Evolutionary conservation across 345 rosid species (phyloP).

Genomic region (Melaleuca quinquenervia): DNA sequence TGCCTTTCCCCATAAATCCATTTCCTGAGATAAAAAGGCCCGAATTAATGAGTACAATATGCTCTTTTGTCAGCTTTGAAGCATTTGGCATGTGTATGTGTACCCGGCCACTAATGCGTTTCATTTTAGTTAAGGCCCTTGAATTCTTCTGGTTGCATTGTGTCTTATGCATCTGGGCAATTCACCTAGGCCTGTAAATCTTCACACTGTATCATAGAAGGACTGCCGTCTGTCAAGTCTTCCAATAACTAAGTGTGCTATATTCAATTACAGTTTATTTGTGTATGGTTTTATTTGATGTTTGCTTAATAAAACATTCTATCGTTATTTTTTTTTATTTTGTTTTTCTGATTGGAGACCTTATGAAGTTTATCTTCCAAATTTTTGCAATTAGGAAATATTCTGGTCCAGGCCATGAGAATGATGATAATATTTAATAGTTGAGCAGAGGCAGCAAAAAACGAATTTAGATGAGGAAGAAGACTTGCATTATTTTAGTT

Average conservation of each 20-base stretch:
- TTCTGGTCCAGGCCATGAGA: background rate
- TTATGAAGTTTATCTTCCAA: background rate
- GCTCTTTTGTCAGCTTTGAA: background rate
- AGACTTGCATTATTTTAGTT: background rate
- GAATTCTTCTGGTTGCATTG: background rate
- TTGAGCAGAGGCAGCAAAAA: background rate
- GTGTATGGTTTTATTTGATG: background rate
- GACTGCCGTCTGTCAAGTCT: background rate
- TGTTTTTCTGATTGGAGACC: background rate
- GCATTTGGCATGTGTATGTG: background rate
- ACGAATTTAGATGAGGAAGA: background rate
- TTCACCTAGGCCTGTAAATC: background rate
- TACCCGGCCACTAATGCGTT: too few relatives aligned
- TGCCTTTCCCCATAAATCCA: background rate
- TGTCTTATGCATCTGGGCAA: background rate
- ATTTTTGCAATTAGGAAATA: background rate
- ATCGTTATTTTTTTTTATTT: too few relatives aligned
- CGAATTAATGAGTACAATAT: background rate
- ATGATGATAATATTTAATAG: background rate
- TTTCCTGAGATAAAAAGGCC: background rate
- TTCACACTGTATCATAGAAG: background rate
- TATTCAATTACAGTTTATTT: background rate
- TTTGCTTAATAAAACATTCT: background rate
- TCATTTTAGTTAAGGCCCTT: too few relatives aligned
- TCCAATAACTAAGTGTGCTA: background rate